Conservation (phyloP, 31 red algal species). For the Pterothamnion heteromorphum region DNA sequence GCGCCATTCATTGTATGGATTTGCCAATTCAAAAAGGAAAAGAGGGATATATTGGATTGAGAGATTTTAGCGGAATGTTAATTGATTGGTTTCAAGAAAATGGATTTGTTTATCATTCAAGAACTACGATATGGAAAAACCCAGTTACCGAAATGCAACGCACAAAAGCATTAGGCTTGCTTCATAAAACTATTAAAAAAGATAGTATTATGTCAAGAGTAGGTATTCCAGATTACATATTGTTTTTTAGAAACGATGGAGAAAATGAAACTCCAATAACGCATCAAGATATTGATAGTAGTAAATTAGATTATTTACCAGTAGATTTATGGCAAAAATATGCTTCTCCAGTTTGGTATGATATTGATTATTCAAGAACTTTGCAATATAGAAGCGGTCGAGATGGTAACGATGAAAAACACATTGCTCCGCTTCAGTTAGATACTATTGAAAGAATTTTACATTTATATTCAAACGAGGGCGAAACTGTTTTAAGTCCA, state of each 20-base stretch:
- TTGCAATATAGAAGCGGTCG: not conserved
- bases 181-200: not conserved
- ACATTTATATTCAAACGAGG: not conserved
- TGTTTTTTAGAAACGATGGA: not conserved
- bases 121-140: not conserved
- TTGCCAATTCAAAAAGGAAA: not conserved
- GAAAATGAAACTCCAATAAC: not conserved
- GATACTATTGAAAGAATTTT: not conserved
- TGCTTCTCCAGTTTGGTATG: not conserved
- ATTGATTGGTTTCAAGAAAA: not conserved
- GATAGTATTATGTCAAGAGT: not conserved
- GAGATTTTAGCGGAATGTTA: not conserved
- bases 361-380: not conserved
- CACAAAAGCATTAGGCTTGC: not conserved
- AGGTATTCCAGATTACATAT: not conserved
- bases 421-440: not conserved
- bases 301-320: too few species aligned
- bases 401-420: not conserved
- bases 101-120: not conserved
- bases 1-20: not conserved
- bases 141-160: not conserved
- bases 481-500: not conserved
- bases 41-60: not conserved
- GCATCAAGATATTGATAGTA: not conserved
- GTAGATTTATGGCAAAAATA: not conserved